These are phyloP conservation scores for Fusarium concolor DNA, from an alignment of 2,329 filamentous ascomycete genomes.

Conservation along the genomic window DNA sequence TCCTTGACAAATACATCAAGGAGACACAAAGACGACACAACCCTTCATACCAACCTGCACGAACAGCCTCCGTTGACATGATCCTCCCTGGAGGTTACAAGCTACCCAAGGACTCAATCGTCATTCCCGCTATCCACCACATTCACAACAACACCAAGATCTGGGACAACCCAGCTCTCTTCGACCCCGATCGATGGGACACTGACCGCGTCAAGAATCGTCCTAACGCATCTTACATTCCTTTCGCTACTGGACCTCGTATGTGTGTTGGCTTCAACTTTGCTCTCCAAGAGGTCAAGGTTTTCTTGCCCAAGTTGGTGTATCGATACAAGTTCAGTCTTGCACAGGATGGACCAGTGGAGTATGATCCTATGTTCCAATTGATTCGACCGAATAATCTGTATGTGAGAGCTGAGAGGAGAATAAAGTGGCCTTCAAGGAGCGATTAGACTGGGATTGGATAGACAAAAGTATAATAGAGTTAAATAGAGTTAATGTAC, in stretches of 20 bases:
- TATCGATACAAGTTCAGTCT: constrained; percentile 67
- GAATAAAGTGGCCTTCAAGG: constrained; percentile 60
- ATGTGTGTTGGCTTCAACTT: constrained; percentile 75
- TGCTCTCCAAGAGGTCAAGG: constrained; percentile 70
- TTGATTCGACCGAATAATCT: constrained; percentile 67
- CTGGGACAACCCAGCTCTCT: constrained; percentile 69
- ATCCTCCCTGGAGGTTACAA: constrained; percentile 70
- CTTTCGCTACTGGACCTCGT: constrained; percentile 68
- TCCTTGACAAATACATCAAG: constrained; percentile 69
- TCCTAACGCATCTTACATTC: constrained; percentile 65
- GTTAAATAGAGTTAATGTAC: constrained; percentile 27
- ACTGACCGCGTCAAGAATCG: constrained; percentile 63
- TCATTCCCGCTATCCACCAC: constrained; percentile 65
- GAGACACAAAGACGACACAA: constrained; percentile 71
- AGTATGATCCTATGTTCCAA: constrained; percentile 71
- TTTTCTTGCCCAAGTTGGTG: constrained; percentile 67
- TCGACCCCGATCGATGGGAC: constrained; percentile 71
- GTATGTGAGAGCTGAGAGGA: constrained; percentile 62
- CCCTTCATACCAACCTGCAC: constrained; percentile 70
- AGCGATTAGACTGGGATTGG: constrained; percentile 13
- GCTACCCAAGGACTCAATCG: constrained; percentile 62
- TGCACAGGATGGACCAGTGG: constrained; percentile 63
- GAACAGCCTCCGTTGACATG: constrained; percentile 66
- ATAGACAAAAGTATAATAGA: constrained; percentile 33
- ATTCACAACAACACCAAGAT: constrained; percentile 65